Evolutionary conservation across 2,329 filamentous ascomycete genomes (phyloP).

Genomic region (Talaromyces sp.): DNA sequence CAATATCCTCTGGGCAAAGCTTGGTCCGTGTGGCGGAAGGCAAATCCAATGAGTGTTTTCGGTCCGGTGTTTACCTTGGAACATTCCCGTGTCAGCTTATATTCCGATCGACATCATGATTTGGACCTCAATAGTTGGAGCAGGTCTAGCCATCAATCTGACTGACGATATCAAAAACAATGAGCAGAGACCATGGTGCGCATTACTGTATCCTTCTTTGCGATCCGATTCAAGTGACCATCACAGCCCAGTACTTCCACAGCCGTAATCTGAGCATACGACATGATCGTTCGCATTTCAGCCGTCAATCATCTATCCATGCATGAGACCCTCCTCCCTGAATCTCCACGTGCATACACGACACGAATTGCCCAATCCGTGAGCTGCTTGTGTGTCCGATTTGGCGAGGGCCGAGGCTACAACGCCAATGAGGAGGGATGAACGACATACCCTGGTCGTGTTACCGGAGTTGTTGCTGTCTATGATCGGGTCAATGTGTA

Average conservation of each 20-base stretch:
- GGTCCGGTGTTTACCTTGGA: background rate
- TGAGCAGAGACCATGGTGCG: background rate
- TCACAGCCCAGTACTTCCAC: background rate
- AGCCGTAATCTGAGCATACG: constrained; percentile 1
- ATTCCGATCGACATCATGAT: background rate
- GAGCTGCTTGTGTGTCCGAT: background rate
- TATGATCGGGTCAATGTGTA: background rate
- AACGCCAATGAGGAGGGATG: background rate
- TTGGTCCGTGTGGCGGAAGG: background rate
- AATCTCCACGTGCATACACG: constrained; percentile 1
- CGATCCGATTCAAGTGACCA: background rate
- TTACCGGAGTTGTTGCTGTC: background rate
- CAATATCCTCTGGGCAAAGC: background rate
- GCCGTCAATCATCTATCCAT: background rate
- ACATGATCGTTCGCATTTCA: background rate
- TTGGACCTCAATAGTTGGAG: background rate
- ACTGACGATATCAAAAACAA: background rate
- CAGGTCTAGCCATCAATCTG: background rate
- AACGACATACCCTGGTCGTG: background rate
- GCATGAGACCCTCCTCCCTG: background rate
- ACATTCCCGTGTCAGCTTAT: background rate
- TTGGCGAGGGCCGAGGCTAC: background rate
- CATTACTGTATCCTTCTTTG: too few relatives aligned
- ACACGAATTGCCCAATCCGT: background rate
- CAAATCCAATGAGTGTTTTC: background rate